Evolutionary conservation across 2,329 filamentous ascomycete genomes (phyloP), one percentile per base, ranked within the genome.

Genomic region (Ceratocystis colombiana): DNA sequence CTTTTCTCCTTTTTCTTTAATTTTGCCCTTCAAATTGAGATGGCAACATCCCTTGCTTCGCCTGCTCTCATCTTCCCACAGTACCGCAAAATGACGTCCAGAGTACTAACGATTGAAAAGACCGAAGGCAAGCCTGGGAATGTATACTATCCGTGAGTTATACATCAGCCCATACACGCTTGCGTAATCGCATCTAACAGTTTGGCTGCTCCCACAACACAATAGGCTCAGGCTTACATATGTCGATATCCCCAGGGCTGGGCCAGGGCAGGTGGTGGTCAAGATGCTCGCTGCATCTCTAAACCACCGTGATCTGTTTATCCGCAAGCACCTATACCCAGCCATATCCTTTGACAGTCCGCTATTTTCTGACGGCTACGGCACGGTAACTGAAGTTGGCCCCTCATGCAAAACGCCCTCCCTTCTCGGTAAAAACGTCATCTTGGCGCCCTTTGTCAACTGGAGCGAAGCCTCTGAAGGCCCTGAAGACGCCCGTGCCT

Each of bases 281-380:
- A 85, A 84, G 72, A 79, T 97, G 72, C 82, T 83, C 45, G 89
- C 91, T 64, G 89, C 87, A 1, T 88, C 93, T 15, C 85, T 97
- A 63, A 97, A 97, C 79, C 94, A 97, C 78, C 88, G 92, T 71
- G 94, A 97, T 75, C 84, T 96, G 71, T 97, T 96, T 78, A 88
- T 96, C 76, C 89, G 93, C 65, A 91, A 94, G 75, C 88, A 92
- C 73, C 84, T 96, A 50, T 97, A 97, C 79, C 93, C 93, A 0
- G 88, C 84, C 71, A 88, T 90, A 64, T 87, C 88, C 12, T 96
- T 96, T 75, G 81, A 83, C 68, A 80, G 86, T 5, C 90, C 93
- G 0, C 78, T 97, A 53, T 82, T 96, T 30, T 85, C 91, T 68
- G 93, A 97, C 74, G 93, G 90, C 70, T 86, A 83, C 71, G 93